Base-by-base conservation (phyloP, 139 green algal species). In the Chlorella sorokiniana region DNA sequence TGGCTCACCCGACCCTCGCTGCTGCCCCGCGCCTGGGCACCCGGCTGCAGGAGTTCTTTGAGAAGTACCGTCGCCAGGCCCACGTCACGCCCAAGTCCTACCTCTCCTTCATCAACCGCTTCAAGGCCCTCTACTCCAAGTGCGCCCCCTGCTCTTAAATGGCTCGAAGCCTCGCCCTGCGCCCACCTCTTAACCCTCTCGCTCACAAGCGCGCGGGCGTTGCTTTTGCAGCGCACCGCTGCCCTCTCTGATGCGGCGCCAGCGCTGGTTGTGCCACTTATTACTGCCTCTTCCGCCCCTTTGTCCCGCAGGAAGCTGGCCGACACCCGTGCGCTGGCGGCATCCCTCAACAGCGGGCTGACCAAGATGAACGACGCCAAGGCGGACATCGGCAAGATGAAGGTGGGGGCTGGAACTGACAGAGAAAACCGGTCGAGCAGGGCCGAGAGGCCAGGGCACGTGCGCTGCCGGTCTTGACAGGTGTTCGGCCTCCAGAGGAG, bases 41-140 rank as follows among this genome's bases (percentile, higher is more conserved):
- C 44, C 44, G 14, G 31, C 6, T 3, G 22, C 71, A 78, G 62
- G 92, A 98, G 84, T 98, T 98, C 89, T 95, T 94, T 86, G 93
- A 96, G 45, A 93, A 95, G 83, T 96, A 93, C 89, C 79, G 95
- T 35, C 90, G 95, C 59, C 90, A 95, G 83, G 95, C 95, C 70
- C 97, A 98, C 89, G 95, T 98, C 45, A 98, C 96, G 42, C 96
- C 96, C 76, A 97, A 96, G 90, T 94, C 85, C 37, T 99, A 97
- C 89, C 90, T 99, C 38, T 92, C 91, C 67, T 98, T 98, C 85
- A 92, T 99, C 69, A 86, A 87, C 77, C 92, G 91, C 61, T 98
- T 96, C 92, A 96, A 97, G 89, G 78, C 90, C 75, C 86, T 99
- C 74, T 98, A 98, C 88, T 9, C 33, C 22, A 83, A 70, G 67